phyloP scores from a whole-genome alignment of 805 yeast genomes.

The Cyberlindnera maritima region DNA sequence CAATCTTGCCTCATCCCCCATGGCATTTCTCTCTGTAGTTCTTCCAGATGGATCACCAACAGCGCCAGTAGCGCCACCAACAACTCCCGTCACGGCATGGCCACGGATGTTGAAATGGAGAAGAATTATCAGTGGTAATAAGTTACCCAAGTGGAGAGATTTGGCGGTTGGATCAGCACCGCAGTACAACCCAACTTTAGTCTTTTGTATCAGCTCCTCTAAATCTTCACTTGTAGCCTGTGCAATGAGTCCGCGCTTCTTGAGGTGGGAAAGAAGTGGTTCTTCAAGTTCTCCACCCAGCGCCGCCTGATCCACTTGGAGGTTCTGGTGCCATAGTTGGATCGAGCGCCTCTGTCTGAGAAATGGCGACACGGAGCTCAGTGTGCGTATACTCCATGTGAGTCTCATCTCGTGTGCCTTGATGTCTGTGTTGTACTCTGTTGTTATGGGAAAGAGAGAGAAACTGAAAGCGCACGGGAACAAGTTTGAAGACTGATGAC shows the following conservation, averaged over 20 bases:
- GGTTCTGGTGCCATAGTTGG: conserved; percentile 16
- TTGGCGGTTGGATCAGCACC: conserved; percentile 97
- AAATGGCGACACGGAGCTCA: neutral
- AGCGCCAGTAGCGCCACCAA: conserved; percentile 93
- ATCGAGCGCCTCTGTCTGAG: neutral
- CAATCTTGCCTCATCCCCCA: conserved; percentile 50
- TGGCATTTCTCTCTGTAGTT: conserved; percentile 62
- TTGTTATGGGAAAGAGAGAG: neutral
- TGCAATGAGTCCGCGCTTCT: conserved; percentile 46
- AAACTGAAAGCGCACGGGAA: too few relatives aligned
- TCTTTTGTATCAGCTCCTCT: conserved; percentile 26
- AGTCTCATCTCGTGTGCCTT: neutral
- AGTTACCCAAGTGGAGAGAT: conserved; percentile 87
- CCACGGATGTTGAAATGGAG: conserved; percentile 85
- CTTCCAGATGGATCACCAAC: conserved; percentile 98
- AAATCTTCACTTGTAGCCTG: conserved; percentile 36
- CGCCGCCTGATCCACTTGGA: conserved; percentile 21
- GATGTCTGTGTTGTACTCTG: neutral
- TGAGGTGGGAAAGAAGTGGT: conserved; percentile 40
- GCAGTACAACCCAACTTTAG: conserved; percentile 65
- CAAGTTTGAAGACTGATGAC: too few relatives aligned
- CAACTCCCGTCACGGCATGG: conserved; percentile 76
- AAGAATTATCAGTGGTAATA: conserved; percentile 81
- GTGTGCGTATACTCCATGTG: neutral
- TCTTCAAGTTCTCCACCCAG: conserved; percentile 31